These are phyloP conservation scores for Austroboletus niveus DNA, from an alignment of 1,284 basidiomycete species.

Conservation along the genomic window DNA sequence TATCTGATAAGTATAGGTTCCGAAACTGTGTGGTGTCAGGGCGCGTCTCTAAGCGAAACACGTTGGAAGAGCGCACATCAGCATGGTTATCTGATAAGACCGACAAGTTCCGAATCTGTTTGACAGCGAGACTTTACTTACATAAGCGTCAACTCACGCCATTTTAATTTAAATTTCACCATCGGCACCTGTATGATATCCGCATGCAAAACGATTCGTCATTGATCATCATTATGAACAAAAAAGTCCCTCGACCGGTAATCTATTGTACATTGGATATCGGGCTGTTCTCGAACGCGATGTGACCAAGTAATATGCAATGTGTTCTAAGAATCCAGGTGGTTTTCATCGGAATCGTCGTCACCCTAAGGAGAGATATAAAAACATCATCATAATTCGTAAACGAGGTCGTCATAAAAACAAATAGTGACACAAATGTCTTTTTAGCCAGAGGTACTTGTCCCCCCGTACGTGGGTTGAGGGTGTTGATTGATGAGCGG, in stretches of 20 bases:
- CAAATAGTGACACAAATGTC: neutral
- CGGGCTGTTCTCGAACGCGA: neutral
- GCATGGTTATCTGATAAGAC: too few relatives aligned
- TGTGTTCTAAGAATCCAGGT: neutral
- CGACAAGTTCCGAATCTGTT: too few relatives aligned
- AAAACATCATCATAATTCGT: neutral
- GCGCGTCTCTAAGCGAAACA: too few relatives aligned
- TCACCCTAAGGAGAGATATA: too few relatives aligned
- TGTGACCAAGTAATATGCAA: neutral
- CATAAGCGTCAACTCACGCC: too few relatives aligned
- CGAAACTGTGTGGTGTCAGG: too few relatives aligned
- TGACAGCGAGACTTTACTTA: too few relatives aligned
- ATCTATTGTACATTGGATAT: neutral
- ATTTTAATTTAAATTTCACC: neutral
- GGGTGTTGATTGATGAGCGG: slow-evolving; percentile 10
- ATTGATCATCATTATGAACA: neutral
- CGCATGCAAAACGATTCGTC: neutral
- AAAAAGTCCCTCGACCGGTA: neutral
- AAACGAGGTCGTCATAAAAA: neutral
- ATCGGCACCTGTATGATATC: neutral
- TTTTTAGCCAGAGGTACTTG: slow-evolving; percentile 4
- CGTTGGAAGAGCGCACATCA: too few relatives aligned
- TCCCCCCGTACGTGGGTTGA: slow-evolving; percentile 20
- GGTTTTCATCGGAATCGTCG: neutral
- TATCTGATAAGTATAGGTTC: neutral